These are phyloP conservation scores for Diphasiastrum complanatum DNA, from an alignment of 83 land plant genomes.

Conservation along the genomic window DNA sequence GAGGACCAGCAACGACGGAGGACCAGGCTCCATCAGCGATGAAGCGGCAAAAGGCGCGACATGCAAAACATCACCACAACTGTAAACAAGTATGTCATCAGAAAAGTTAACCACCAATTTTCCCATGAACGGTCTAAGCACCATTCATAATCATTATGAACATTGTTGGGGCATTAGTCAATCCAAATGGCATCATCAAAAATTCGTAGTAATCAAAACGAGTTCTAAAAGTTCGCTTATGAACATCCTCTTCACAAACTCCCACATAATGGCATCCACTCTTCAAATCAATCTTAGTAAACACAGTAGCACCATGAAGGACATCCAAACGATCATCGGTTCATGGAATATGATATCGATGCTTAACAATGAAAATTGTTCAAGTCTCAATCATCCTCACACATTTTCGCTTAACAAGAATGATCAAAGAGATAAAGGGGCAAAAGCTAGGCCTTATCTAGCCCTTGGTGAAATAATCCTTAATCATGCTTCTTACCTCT, in stretches of 20 bases:
- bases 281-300: constrained; percentile 9
- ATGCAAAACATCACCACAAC: too few species aligned
- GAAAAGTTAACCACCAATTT: too few species aligned
- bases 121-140: too few species aligned
- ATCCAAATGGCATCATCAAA: too few species aligned
- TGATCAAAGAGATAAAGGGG: neutral
- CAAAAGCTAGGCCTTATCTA: constrained; percentile 6
- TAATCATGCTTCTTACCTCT: constrained; percentile 5
- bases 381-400: constrained; percentile 4
- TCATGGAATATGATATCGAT: constrained; percentile 1
- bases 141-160: too few species aligned
- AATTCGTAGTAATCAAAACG: constrained; percentile 4
- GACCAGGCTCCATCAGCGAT: too few species aligned
- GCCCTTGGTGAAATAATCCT: constrained; percentile 13
- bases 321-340: constrained; percentile 1
- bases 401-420: neutral
- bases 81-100: too few species aligned
- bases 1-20: too few species aligned
- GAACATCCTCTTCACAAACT: constrained; percentile 3
- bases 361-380: constrained; percentile 2
- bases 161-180: too few species aligned
- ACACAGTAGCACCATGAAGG: neutral
- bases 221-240: constrained; percentile 1
- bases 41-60: too few species aligned
- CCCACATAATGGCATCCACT: constrained; percentile 11